Evolutionary conservation across 257 asterid species (phyloP).

Genomic region (Lantana camara): DNA sequence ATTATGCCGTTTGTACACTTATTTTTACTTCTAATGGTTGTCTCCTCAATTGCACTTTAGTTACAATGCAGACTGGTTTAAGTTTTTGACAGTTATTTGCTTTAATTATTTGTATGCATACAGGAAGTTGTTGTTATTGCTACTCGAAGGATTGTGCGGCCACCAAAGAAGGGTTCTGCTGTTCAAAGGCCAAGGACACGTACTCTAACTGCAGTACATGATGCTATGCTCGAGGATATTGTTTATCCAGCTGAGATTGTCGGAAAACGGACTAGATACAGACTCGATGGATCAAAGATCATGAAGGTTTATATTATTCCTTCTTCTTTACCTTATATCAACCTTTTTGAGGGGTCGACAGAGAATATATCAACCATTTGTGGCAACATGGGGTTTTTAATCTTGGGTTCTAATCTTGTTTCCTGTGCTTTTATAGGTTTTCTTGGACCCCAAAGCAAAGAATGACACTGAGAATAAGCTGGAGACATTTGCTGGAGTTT

Average conservation of each 20-base stretch:
- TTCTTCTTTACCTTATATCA: not conserved
- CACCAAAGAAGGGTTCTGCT: slow-evolving; percentile 85
- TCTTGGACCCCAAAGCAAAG: slow-evolving; percentile 57
- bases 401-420: not conserved
- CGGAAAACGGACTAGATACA: slow-evolving; percentile 63
- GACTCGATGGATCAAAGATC: slow-evolving; percentile 72
- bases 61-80: too few species aligned
- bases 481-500: slow-evolving; percentile 61
- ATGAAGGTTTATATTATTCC: slow-evolving; percentile 67
- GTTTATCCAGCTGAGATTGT: slow-evolving; percentile 77
- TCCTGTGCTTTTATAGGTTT: slow-evolving; percentile 35
- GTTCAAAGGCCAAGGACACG: slow-evolving; percentile 67
- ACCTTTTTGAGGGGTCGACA: not conserved
- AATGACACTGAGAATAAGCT: slow-evolving; percentile 57
- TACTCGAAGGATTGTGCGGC: slow-evolving; percentile 76
- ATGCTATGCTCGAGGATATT: slow-evolving; percentile 71
- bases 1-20: not conserved
- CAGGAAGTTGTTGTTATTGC: slow-evolving; percentile 86
- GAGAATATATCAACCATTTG: too few species aligned
- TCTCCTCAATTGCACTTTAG: not conserved
- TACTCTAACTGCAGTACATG: slow-evolving; percentile 77
- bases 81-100: not conserved
- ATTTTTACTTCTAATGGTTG: not conserved
- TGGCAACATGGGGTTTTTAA: too few species aligned
- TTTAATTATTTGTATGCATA: not conserved